Evolutionary conservation across 305 asterid genomes (phyloP), one percentile per base, ranked within the genome.

Genomic region (Rubia tinctorum): DNA sequence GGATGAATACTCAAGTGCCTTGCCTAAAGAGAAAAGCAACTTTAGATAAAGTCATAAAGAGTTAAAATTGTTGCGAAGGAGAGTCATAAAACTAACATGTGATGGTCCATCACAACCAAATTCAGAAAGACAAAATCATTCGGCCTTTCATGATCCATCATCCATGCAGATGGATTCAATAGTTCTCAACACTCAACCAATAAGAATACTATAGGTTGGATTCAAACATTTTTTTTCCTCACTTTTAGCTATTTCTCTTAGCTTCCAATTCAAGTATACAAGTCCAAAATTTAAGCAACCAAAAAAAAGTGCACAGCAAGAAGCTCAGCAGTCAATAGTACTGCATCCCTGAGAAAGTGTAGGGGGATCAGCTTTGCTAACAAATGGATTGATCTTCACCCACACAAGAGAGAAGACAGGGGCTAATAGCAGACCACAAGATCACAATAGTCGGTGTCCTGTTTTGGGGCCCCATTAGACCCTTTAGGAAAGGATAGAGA

Each of bases 361-460:
- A 5, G 97, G 76, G 2, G 89, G 78, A 74, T 85, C 93, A 44
- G 83, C 80, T 9, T 77, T 73, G 84, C 79, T 76, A 45, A 89
- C 88, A 73, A 95, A 95, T 20, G 99, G 99, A 75, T 95, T 82
- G 18, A 95, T 90, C 89, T 86, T 92, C 23, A 95, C 98, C 99
- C 99, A 95, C 11, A 95, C 88, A 45, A 95, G 97, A 34, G 98
- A 92, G 84, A 95, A 95, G 51, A 95, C 97, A 11, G 99, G 92
- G 0, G 99, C 99, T 73, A 95, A 80, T 39, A 95, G 94, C 7
- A 23, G 99, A 95, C 99, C 98, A 95, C 53, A 95, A 18, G 5
- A 95, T 79, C 17, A 95, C 98, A 49, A 95, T 89, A 15, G 98
- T 95, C 13, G 99, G 98, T 23, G 99, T 95, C 43, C 98, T 80